Evolutionary conservation across 2,329 filamentous ascomycete genomes (phyloP), one percentile per base, ranked within the genome.

Genomic region (Beauveria asiatica): DNA sequence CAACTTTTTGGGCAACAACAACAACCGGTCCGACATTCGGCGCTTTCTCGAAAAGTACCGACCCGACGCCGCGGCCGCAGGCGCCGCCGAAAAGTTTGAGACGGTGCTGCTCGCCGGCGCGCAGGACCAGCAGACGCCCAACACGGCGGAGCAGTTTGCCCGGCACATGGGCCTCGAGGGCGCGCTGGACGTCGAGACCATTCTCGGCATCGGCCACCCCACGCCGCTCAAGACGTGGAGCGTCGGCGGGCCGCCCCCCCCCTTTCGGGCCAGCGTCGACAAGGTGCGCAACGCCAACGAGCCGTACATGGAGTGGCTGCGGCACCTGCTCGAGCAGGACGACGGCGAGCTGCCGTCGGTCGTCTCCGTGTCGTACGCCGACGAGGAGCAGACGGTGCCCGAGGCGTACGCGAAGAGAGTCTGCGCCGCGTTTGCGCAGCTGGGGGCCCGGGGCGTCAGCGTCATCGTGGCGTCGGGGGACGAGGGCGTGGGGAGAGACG

Each of bases 291-390:
- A 84, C 64, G 75, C 74, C n/a, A 87, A 88, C 69, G 86, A 88
- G 73, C 85, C 85, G 0, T 89, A 87, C 69, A 75, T 88, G 1
- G 80, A 81, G n/a, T 87, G 84, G 70, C 76, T 87, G 10, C 76
- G 82, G 60, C 82, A 82, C 69, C 72, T 88, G 3, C 74, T 87
- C 2, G 71, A 77, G 8, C 76, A 82, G 53, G 68, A 74, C 2
- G 69, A 80, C 21, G 68, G 73, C 2, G 70, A 80, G 19, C 73
- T 88, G 1, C 85, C 86, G 0, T 78, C 82, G 3, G 80, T 86
- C 19, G 78, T 89, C 56, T 80, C 79, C 39, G 84, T 82, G 11
- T 88, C 84, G 0, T 89, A 89, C 65, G 85, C 83, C n/a, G 86
- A 89, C 63, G 76, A 84, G 46, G 86, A 89, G 70, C 83, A 79